phyloP scores from a whole-genome alignment of 1,139 yeast species.

The Hansenula anomala region DNA sequence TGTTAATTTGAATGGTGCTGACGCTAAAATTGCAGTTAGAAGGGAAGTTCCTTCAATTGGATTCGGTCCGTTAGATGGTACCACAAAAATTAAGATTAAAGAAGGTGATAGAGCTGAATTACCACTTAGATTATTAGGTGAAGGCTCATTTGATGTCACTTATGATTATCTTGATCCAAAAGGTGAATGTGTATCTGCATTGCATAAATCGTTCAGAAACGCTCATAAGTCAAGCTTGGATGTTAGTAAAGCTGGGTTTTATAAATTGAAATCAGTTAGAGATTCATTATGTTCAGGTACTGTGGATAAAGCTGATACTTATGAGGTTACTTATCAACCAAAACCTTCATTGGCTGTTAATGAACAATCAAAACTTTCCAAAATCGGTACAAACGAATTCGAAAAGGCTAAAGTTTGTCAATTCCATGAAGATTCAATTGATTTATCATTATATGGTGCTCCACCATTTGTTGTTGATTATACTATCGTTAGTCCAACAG shows the following conservation, averaged over 20 bases:
- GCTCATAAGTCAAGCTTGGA: conserved; percentile 35
- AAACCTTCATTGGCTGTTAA: conserved; percentile 48
- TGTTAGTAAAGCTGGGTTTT: conserved; percentile 56
- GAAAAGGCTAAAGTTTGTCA: conserved; percentile 40
- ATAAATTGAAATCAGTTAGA: conserved; percentile 49
- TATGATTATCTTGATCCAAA: conserved; percentile 32
- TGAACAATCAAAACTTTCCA: conserved; percentile 26
- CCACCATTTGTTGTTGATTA: conserved; percentile 75
- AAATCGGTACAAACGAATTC: conserved; percentile 21
- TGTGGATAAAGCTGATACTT: conserved; percentile 31
- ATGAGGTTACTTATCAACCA: conserved; percentile 46
- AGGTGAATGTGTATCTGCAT: conserved; percentile 23
- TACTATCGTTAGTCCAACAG: conserved; percentile 57
- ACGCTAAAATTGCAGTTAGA: conserved; percentile 58
- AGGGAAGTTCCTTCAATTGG: conserved; percentile 59
- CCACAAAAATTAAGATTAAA: conserved; percentile 37
- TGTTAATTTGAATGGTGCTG: conserved; percentile 58
- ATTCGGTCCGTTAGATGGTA: conserved; percentile 32
- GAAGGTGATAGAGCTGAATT: conserved; percentile 58
- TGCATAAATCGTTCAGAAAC: conserved; percentile 28
- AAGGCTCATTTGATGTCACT: conserved; percentile 42
- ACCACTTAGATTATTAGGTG: conserved; percentile 55
- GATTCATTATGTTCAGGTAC: conserved; percentile 72
- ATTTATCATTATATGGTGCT: conserved; percentile 49
- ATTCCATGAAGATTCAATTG: conserved; percentile 43